Base-by-base conservation (phyloP, 176 grass and related monocot species). In the Zea luxurians region DNA sequence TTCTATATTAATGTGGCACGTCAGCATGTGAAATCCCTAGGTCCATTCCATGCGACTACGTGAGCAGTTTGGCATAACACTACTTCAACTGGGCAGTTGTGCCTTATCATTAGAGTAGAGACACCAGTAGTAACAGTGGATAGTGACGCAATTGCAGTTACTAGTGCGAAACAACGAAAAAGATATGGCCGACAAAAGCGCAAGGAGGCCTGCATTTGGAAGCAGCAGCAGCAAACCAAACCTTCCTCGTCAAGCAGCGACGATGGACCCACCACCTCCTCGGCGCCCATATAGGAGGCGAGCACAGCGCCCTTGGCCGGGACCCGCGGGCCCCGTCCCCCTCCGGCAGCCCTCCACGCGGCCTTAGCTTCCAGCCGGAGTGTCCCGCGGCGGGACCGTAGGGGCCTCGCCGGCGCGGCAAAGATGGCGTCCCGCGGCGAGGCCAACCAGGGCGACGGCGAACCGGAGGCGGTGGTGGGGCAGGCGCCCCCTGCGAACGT, bases 241-340 rank as follows among this genome's bases (percentile, higher is more conserved):
- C 96, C 96, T 93, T 94, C 89, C 45, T 83, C 85, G 61, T 87
- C 73, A 54, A 92, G 67, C 61, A 87, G 80, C 7, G 87, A 84
- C 55, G 89, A 71, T 46, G 82, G 66, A 17, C 78, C 78, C n/a
- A 90, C 96, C 67, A 92, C 88, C 86, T 95, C 94, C 78, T 90
- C 91, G 47, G 91, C 88, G 61, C 91, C 90, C 88, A 72, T 97
- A 79, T 89, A 92, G 77, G 92, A 94, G 61, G 89, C 90, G 75
- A 98, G 80, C 73, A 98, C 77, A 53, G 89, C 87, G 76, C 85
- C 89, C 50, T 86, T 94, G 66, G 48, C 75, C 10, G 78, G 82
- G 46, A 74, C 60, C 64, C 66, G 87, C 46, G 79, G 79, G 16
- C 49, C 61, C 15, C 38, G 61, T 17, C 50, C 63, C 10, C 54